phyloP scores from a whole-genome alignment of 768 basidiomycete genomes.

The Mycena venus region DNA sequence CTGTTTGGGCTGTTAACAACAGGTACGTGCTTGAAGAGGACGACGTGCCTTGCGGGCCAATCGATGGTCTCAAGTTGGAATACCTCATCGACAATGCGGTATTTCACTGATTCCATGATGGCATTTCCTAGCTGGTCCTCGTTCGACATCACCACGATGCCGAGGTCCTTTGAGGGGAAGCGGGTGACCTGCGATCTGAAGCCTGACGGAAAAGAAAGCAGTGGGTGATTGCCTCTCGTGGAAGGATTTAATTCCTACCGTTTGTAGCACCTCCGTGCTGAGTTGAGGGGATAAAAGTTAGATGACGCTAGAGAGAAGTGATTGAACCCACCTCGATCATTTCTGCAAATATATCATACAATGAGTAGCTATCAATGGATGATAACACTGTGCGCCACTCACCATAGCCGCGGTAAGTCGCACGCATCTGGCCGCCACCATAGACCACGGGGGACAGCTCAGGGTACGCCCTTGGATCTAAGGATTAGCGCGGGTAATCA shows the following conservation, averaged over 20 bases:
- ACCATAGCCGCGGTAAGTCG: constrained; percentile 43
- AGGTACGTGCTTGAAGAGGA: neutral
- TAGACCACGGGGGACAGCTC: constrained; percentile 43
- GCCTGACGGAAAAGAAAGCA: constrained; percentile 22
- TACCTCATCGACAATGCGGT: constrained; percentile 40
- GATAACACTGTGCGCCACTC: constrained; percentile 22
- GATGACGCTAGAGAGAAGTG: too few species aligned
- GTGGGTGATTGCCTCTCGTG: too few species aligned
- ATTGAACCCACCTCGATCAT: constrained; percentile 26
- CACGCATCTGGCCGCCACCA: constrained; percentile 39
- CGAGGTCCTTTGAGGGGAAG: constrained; percentile 35
- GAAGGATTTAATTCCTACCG: neutral
- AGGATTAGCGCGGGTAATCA: neutral
- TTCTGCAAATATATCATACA: constrained; percentile 12
- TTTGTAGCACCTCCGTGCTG: constrained; percentile 32
- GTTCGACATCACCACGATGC: constrained; percentile 44
- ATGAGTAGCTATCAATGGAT: constrained; percentile 4
- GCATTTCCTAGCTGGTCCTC: constrained; percentile 38
- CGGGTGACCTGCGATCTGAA: constrained; percentile 36
- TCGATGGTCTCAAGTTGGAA: constrained; percentile 40
- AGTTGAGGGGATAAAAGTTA: neutral
- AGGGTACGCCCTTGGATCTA: constrained; percentile 16
- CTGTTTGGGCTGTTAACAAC: neutral
- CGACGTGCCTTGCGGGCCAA: constrained; percentile 39
- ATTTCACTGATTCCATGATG: constrained; percentile 39